Conservation (phyloP, 345 rosid genomes). For the Murraya paniculata region DNA sequence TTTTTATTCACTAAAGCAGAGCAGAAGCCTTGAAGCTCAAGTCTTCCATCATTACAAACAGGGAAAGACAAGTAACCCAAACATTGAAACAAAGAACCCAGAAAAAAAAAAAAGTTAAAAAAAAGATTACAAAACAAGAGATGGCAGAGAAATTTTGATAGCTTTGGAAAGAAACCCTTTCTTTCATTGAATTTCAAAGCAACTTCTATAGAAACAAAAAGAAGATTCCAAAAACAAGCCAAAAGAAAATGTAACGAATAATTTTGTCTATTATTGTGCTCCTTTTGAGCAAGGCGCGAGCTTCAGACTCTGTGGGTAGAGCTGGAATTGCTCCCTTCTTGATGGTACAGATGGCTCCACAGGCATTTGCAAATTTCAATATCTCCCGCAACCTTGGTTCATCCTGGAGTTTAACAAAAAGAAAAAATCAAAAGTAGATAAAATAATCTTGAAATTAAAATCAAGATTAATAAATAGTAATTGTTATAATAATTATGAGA, state of each 20-base stretch:
- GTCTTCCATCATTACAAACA: not conserved
- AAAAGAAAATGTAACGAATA: not conserved
- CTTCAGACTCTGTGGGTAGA: constrained; percentile 67
- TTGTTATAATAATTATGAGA: not conserved
- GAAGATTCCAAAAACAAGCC: not conserved
- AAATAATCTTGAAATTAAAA: not conserved
- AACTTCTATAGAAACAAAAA: not conserved
- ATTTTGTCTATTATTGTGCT: not conserved
- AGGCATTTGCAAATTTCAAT: constrained; percentile 77
- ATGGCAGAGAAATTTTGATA: not conserved
- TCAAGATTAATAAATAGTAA: not conserved
- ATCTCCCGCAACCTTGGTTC: constrained; percentile 72
- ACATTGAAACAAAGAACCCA: not conserved
- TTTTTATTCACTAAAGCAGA: not conserved
- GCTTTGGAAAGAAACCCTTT: not conserved
- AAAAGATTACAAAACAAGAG: not conserved
- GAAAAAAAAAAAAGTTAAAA: too few species aligned
- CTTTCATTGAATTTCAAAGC: not conserved
- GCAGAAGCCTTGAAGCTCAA: not conserved
- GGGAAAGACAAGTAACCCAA: not conserved
- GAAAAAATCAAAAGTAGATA: not conserved
- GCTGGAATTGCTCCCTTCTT: constrained; percentile 99
- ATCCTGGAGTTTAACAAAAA: constrained; percentile 57
- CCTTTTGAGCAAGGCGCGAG: constrained; percentile 40
- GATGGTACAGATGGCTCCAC: constrained; percentile 96